Evolutionary conservation across 176 grass and related monocot genomes (phyloP).

Genomic region (Oryza nivara): DNA sequence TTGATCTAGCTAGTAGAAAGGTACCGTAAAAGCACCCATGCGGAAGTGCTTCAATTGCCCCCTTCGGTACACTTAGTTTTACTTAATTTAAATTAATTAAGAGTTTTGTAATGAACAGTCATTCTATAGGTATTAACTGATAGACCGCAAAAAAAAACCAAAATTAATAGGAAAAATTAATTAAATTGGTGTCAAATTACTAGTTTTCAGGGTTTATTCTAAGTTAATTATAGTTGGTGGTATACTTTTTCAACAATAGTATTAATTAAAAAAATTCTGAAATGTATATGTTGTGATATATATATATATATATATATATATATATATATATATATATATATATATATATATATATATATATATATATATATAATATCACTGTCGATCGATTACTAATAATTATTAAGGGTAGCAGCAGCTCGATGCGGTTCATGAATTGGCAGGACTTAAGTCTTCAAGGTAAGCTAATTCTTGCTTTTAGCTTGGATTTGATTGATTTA

Average conservation of each 20-base stretch:
- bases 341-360: too few species aligned
- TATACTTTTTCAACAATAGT: neutral
- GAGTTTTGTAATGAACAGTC: neutral
- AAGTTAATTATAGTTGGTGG: neutral
- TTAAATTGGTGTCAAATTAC: neutral
- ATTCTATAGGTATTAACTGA: neutral
- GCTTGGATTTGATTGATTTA: neutral
- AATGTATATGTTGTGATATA: neutral
- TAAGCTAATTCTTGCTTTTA: neutral
- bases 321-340: too few species aligned
- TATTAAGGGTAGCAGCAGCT: neutral
- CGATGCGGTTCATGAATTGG: neutral
- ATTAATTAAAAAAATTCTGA: neutral
- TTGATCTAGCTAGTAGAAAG: too few species aligned
- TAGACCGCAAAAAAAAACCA: neutral
- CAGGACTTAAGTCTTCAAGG: neutral
- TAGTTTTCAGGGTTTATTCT: neutral
- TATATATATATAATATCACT: too few species aligned
- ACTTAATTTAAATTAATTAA: neutral
- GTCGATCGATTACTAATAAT: too few species aligned
- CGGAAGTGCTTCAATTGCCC: neutral
- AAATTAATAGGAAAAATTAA: too few species aligned
- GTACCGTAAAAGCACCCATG: too few species aligned
- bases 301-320: too few species aligned
- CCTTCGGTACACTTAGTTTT: neutral